A percentile compares a stretch with the other conserved stretches of the same genome.
Conservation (phyloP, 176 grass and related monocot genomes). For the Lolium rigidum region DNA sequence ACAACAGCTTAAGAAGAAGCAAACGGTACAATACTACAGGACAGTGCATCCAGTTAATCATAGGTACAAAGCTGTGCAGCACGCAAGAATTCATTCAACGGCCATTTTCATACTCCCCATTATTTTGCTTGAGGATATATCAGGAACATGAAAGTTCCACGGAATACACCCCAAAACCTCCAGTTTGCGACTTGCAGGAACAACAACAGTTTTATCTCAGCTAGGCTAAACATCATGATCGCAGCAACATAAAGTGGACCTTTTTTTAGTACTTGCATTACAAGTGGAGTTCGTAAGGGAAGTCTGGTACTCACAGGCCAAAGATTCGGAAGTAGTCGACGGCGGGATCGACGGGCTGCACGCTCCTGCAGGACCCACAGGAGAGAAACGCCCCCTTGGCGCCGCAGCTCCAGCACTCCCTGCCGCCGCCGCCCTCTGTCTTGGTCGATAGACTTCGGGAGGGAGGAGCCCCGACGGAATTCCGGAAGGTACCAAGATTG, state of each 20-base stretch:
- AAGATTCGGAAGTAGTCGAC: constrained; percentile 90
- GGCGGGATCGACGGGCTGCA: constrained; percentile 72
- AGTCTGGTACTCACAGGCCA: constrained; percentile 70
- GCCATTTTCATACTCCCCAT: not conserved
- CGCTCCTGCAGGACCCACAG: constrained; percentile 75
- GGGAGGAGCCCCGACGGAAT: constrained; percentile 18
- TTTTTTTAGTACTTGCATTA: no score
- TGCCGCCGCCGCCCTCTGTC: not conserved
- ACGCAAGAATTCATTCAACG: not conserved
- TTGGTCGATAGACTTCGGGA: constrained; percentile 35
- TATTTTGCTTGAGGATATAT: not conserved
- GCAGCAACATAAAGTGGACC: not conserved
- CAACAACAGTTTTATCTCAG: not conserved
- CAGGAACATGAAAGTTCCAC: constrained; percentile 1
- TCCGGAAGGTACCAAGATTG: not conserved
- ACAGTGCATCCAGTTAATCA: not conserved
- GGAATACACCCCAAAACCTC: not conserved
- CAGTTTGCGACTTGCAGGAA: not conserved
- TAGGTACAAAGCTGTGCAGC: not conserved
- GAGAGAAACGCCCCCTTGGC: constrained; percentile 68
- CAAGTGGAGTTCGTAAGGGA: not conserved
- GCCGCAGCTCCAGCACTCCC: constrained; percentile 82
- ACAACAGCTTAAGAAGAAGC: not conserved
- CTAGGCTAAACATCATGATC: not conserved
- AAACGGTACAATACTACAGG: not conserved